A percentile compares a stretch with the other conserved stretches of the same genome.
phyloP scores from a whole-genome alignment of 2,329 filamentous ascomycete genomes.

The Penicillium sp. region DNA sequence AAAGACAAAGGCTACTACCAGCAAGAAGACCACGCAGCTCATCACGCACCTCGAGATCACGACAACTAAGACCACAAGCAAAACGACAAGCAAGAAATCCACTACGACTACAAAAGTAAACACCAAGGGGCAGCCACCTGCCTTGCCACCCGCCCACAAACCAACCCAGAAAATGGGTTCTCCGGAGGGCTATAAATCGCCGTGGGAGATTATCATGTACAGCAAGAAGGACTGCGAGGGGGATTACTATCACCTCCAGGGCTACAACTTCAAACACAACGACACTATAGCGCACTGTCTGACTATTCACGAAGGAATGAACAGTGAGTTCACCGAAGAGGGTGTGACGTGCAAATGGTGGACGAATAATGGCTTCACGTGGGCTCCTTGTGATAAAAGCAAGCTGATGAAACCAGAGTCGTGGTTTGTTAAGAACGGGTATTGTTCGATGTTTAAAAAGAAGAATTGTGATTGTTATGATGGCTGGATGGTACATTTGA shows the following conservation, averaged over 20 bases:
- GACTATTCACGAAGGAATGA: background rate
- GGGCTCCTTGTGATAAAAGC: slow-evolving; percentile 6
- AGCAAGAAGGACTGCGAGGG: background rate
- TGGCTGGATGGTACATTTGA: background rate
- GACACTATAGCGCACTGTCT: background rate
- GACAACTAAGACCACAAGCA: too few species aligned
- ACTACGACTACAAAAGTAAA: background rate
- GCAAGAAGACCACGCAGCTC: too few species aligned
- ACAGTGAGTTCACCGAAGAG: background rate
- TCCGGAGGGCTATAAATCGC: background rate
- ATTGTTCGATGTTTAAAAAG: background rate
- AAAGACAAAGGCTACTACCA: too few species aligned
- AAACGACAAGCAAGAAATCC: background rate
- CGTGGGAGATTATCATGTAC: slow-evolving; percentile 2
- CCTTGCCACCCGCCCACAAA: too few species aligned
- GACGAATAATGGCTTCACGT: background rate
- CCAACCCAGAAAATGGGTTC: too few species aligned
- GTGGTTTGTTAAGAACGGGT: slow-evolving; percentile 9
- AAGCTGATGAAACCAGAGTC: slow-evolving; percentile 6
- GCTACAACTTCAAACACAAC: background rate
- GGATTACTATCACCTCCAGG: slow-evolving; percentile 1
- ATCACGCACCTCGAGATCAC: too few species aligned
- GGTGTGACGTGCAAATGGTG: slow-evolving; percentile 10
- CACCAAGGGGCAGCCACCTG: too few species aligned
- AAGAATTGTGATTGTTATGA: slow-evolving; percentile 1